Evolutionary conservation across 345 rosid species (phyloP).

Genomic region (Noccaea bulbosa): DNA sequence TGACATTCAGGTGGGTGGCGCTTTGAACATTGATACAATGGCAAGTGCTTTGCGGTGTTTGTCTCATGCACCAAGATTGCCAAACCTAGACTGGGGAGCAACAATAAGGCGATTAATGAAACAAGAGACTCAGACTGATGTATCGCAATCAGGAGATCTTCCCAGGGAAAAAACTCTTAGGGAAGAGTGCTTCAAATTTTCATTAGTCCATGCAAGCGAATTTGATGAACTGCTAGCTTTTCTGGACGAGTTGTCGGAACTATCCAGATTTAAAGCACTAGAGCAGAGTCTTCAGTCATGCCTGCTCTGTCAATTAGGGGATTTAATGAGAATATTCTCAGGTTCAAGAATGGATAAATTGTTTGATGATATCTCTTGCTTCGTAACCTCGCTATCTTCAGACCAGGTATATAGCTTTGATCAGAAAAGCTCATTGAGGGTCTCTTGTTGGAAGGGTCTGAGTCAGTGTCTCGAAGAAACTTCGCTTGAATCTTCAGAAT

Average conservation of each 20-base stretch:
- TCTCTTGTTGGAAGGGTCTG: conserved; percentile 87
- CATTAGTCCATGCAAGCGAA: conserved; percentile 71
- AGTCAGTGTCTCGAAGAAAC: conserved; percentile 68
- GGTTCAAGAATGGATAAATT: conserved; percentile 77
- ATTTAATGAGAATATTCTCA: conserved; percentile 70
- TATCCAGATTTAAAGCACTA: conserved; percentile 75
- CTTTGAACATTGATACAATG: conserved; percentile 45
- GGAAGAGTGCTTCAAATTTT: conserved; percentile 70
- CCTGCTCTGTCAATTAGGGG: conserved; percentile 64
- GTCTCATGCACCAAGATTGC: conserved; percentile 79
- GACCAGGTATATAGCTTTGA: conserved; percentile 49
- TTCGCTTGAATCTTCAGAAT: conserved; percentile 59
- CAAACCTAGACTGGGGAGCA: conserved; percentile 82
- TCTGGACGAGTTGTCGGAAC: conserved; percentile 78
- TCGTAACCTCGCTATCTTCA: conserved; percentile 54
- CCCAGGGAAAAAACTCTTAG: conserved; percentile 54
- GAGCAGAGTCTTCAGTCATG: conserved; percentile 68
- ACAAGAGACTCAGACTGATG: conserved; percentile 58
- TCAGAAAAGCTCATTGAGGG: conserved; percentile 57
- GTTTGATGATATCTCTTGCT: conserved; percentile 62
- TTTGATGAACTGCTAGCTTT: conserved; percentile 65
- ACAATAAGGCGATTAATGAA: conserved; percentile 83
- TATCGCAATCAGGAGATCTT: conserved; percentile 46
- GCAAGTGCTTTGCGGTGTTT: conserved; percentile 72
- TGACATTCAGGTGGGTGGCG: conserved; percentile 51